Percentiles rank a stretch among this genome's conserved stretches.
Conservation (phyloP, 2,329 filamentous ascomycete genomes). For the Zelopaecilomyces penicillatus region DNA sequence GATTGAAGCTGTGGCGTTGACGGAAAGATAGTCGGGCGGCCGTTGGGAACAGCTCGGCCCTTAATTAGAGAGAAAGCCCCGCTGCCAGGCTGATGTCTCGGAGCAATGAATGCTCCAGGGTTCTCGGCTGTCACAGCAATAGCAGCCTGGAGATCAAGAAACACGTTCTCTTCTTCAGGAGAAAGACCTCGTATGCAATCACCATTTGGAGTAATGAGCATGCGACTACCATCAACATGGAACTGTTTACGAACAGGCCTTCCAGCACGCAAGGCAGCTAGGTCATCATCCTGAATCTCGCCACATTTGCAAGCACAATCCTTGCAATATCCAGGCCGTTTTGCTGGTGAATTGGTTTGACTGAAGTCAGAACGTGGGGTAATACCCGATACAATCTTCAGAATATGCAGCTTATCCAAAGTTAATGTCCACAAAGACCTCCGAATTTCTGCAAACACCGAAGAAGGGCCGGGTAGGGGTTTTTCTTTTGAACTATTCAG, state of each 20-base stretch:
- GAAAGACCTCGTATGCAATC: conserved; percentile 67
- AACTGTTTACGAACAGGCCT: conserved; percentile 51
- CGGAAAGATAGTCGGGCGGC: conserved; percentile 54
- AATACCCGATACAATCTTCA: conserved; percentile 26
- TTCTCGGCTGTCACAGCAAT: conserved; percentile 42
- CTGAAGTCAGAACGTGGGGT: conserved; percentile 20
- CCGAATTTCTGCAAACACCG: conserved; percentile 29
- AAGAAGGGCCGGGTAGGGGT: conserved; percentile 22
- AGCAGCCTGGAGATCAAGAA: conserved; percentile 57
- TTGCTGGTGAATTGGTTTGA: conserved; percentile 11
- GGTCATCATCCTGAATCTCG: conserved; percentile 40
- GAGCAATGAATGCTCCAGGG: conserved; percentile 48
- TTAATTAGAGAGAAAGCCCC: conserved; percentile 56
- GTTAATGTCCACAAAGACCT: conserved; percentile 23
- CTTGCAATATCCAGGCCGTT: conserved; percentile 25
- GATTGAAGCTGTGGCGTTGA: conserved; percentile 35
- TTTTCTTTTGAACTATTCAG: conserved; percentile 19
- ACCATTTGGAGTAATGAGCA: conserved; percentile 67
- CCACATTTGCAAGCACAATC: conserved; percentile 31
- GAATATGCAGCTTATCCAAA: conserved; percentile 27
- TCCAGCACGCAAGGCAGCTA: conserved; percentile 45
- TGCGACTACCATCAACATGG: conserved; percentile 52
- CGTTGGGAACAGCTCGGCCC: conserved; percentile 56
- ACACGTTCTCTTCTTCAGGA: conserved; percentile 60
- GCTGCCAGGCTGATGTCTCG: conserved; percentile 43